Percentiles rank a stretch among this genome's conserved stretches.
These are phyloP conservation scores for Cutaneotrichosporon cutaneum DNA, from an alignment of 1,284 basidiomycete species.

Conservation along the genomic window DNA sequence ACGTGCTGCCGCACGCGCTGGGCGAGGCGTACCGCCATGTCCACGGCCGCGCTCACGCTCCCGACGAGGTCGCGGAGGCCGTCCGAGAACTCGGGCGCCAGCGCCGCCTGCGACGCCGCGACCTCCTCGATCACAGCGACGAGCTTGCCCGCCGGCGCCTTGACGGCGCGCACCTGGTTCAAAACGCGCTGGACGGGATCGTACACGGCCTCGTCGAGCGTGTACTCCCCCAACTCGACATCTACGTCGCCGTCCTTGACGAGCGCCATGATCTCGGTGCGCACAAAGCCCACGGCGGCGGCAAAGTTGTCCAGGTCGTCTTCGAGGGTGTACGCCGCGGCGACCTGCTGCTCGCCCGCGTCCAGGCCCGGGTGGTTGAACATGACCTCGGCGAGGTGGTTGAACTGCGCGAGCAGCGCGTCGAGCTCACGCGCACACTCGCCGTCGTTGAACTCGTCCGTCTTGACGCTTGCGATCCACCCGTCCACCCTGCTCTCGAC, in stretches of 20 bases:
- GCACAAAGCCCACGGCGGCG: constrained; percentile 80
- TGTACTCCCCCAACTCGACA: constrained; percentile 68
- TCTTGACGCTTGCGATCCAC: constrained; percentile 77
- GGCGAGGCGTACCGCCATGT: constrained; percentile 88
- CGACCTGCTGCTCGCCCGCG: constrained; percentile 82
- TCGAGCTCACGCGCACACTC: constrained; percentile 83
- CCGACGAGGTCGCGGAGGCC: constrained; percentile 70
- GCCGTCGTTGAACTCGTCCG: constrained; percentile 86
- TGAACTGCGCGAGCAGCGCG: constrained; percentile 85
- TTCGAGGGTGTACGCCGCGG: constrained; percentile 74
- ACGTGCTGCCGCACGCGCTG: constrained; percentile 80
- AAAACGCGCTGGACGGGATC: constrained; percentile 76
- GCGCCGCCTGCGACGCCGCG: constrained; percentile 65
- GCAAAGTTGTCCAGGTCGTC: constrained; percentile 88
- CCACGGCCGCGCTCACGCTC: constrained; percentile 74
- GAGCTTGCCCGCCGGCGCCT: constrained; percentile 80
- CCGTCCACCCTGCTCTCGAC: constrained; percentile 89
- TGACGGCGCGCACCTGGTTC: constrained; percentile 75
- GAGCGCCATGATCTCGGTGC: constrained; percentile 72
- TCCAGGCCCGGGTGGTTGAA: constrained; percentile 79
- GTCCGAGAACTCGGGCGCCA: constrained; percentile 67
- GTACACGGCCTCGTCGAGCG: constrained; percentile 71
- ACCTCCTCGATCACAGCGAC: constrained; percentile 78
- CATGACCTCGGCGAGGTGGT: constrained; percentile 81
- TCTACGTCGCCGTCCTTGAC: constrained; percentile 71